Evolutionary conservation across 2,329 filamentous ascomycete genomes (phyloP), one percentile per base, ranked within the genome.

Genomic region (Claviceps spartinae): DNA sequence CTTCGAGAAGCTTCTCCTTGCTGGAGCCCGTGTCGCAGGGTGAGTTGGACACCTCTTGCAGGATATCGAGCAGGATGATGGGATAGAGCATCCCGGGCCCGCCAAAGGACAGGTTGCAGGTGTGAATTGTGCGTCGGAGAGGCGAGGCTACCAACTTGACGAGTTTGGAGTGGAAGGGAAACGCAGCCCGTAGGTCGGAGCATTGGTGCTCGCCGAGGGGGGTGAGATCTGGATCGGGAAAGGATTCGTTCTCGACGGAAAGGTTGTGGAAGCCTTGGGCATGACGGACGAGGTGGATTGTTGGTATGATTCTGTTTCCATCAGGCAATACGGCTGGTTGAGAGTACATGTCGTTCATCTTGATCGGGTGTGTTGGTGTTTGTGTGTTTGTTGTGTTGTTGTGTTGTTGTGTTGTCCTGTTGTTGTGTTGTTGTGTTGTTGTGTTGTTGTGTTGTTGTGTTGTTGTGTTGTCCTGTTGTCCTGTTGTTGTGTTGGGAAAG

Each of bases 211-310:
- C 74, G 59, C 90, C 90, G n/a, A 83, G 73, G 0, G 78, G 72
- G 1, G 90, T 95, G 51, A 95, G 77, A 54, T 79, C 72, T 1
- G 90, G 89, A 63, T 96, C 90, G n/a, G 65, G 82, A 42, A 95
- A 72, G 55, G 70, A 62, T 63, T 90, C 84, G 68, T 90, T 88
- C 56, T 77, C 83, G 26, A 72, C 61, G 56, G 62, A 74, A 62
- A 93, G 77, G 67, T 95, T 95, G 76, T 95, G 90, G 63, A 79
- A 81, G 68, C 88, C 89, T 69, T 88, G 74, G 13, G 83, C 85
- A 66, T 88, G 85, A 67, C 85, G 83, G 60, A 88, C 78, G 58
- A 85, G 73, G 66, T 86, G 79, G 57, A 86, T 71, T 44, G 73
- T 78, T 26, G 74, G 72, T 2, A 72, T 64, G 75, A 79, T 78